phyloP scores from a whole-genome alignment of 306 rosid genomes.

The Trifolium dubium region DNA sequence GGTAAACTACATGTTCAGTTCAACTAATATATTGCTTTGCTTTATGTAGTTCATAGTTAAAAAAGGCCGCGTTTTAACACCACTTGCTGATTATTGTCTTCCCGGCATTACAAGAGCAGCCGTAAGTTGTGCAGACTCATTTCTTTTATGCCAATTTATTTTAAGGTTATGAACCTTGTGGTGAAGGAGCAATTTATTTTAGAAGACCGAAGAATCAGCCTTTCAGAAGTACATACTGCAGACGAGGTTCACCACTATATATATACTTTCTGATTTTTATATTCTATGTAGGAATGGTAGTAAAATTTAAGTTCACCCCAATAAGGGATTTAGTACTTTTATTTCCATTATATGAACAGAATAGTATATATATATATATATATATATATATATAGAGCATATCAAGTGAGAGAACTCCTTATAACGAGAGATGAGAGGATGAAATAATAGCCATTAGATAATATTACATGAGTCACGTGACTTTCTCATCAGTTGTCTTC shows the following conservation, averaged over 20 bases:
- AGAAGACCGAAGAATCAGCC: constrained; percentile 79
- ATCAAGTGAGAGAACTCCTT: too few species aligned
- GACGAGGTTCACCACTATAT: constrained; percentile 66
- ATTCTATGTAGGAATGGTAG: constrained; percentile 9
- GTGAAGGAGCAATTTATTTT: constrained; percentile 67
- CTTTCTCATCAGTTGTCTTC: too few species aligned
- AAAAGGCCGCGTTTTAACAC: constrained; percentile 73
- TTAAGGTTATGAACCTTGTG: constrained; percentile 81
- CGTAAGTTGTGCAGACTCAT: constrained; percentile 48
- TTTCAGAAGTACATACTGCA: constrained; percentile 84
- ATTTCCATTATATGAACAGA: constrained; percentile 1
- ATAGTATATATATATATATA: too few species aligned
- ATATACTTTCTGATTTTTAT: not conserved
- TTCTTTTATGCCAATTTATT: not conserved
- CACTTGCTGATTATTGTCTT: constrained; percentile 90
- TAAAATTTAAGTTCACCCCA: constrained; percentile 4
- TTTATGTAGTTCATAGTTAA: constrained; percentile 74
- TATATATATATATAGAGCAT: too few species aligned
- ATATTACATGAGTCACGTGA: too few species aligned
- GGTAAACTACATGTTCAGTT: constrained; percentile 24
- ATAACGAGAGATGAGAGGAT: too few species aligned
- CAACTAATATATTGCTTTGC: constrained; percentile 30
- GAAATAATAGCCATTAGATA: too few species aligned
- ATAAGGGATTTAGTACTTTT: not conserved
- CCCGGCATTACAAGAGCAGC: constrained; percentile 90